Percentiles rank a stretch among this genome's conserved stretches.
Evolutionary conservation across 164 flowering plant species (phyloP).

Genomic region (Vitis amurensis): DNA sequence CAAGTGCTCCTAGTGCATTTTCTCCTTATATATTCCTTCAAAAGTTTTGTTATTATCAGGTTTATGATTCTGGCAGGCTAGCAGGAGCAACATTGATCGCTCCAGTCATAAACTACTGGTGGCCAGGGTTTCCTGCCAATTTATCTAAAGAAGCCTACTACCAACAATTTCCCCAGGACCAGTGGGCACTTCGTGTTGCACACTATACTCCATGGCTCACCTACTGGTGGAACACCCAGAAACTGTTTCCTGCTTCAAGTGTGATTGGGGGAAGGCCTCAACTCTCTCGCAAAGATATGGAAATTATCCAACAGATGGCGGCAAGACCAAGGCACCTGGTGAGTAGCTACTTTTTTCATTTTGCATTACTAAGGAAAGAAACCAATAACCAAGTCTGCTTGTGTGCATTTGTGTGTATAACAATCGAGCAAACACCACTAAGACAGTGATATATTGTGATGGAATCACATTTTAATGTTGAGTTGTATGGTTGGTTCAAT

Average conservation of each 20-base stretch:
- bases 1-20: no score
- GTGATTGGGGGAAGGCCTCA: slow-evolving; percentile 20
- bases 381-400: not conserved
- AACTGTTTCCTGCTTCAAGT: slow-evolving; percentile 33
- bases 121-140: slow-evolving; percentile 51
- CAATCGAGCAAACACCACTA: no score
- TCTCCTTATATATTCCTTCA: not conserved
- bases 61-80: slow-evolving; percentile 29
- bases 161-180: slow-evolving; percentile 33
- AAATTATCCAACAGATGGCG: slow-evolving; percentile 19
- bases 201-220: slow-evolving; percentile 47
- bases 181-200: slow-evolving; percentile 45
- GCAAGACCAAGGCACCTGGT: slow-evolving; percentile 7
- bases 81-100: slow-evolving; percentile 55
- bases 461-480: no score
- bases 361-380: not conserved
- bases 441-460: no score
- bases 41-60: not conserved
- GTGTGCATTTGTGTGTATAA: no score
- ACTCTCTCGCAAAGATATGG: slow-evolving; percentile 36
- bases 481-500: no score
- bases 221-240: slow-evolving; percentile 64
- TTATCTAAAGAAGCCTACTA: slow-evolving; percentile 31
- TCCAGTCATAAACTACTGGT: slow-evolving; percentile 61
- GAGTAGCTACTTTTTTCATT: not conserved